These are phyloP conservation scores for Phytophthora sansomeana DNA, from an alignment of 352 stramenopile genomes.

Conservation along the genomic window DNA sequence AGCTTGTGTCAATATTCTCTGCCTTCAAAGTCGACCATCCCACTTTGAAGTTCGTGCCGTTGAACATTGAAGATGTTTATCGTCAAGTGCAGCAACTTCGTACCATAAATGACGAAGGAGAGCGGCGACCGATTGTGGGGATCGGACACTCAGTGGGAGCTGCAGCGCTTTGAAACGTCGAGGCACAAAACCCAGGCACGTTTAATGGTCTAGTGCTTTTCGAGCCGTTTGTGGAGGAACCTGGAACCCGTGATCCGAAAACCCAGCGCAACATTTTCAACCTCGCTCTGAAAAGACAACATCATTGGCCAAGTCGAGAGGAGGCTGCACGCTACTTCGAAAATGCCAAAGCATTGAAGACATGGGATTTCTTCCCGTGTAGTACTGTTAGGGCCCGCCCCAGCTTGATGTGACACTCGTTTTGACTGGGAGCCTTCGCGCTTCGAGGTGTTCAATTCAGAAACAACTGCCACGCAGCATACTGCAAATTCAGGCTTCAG, in stretches of 20 bases:
- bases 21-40: constrained; percentile 42
- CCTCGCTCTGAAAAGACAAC: constrained; percentile 4
- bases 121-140: constrained; percentile 39
- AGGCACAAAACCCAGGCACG: constrained; percentile 34
- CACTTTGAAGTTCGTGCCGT: constrained; percentile 28
- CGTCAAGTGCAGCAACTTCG: constrained; percentile 14
- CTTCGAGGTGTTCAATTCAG: background rate
- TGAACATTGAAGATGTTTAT: constrained; percentile 19
- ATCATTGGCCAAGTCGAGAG: constrained; percentile 2
- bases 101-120: background rate
- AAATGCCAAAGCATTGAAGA: constrained; percentile 31
- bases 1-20: no score
- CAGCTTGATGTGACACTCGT: no score
- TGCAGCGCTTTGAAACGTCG: constrained; percentile 33
- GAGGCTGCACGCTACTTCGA: constrained; percentile 22
- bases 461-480: background rate
- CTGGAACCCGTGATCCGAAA: constrained; percentile 2
- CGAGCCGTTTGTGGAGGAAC: constrained; percentile 28
- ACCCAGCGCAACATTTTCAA: constrained; percentile 17
- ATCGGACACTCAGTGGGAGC: constrained; percentile 51
- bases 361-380: no score
- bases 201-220: constrained; percentile 46
- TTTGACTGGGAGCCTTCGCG: background rate
- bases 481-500: no score
- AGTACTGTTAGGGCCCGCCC: no score